These are phyloP conservation scores for Mrakia hoshinonis DNA, from an alignment of 768 basidiomycete genomes.

Conservation along the genomic window DNA sequence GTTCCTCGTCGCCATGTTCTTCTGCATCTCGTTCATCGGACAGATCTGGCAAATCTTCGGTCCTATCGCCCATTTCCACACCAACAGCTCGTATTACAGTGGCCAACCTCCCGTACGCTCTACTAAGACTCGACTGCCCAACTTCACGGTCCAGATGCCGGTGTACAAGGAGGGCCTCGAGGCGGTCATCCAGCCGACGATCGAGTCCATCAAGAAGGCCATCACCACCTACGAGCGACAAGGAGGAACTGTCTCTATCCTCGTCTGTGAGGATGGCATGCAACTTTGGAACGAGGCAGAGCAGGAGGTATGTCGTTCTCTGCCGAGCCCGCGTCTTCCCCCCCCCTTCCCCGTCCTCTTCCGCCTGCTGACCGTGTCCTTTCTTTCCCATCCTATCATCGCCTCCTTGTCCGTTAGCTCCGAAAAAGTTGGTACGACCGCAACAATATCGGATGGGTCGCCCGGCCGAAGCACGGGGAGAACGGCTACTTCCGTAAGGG, in stretches of 20 bases:
- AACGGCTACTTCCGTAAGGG: conserved; percentile 73
- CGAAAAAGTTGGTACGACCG: conserved; percentile 64
- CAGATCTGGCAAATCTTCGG: conserved; percentile 40
- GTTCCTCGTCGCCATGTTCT: conserved; percentile 56
- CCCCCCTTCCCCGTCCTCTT: too few species aligned
- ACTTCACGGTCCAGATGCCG: conserved; percentile 31
- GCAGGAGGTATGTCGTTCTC: too few species aligned
- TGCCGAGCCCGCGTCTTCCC: too few species aligned
- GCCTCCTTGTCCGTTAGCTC: too few species aligned
- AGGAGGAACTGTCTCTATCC: conserved; percentile 68
- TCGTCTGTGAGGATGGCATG: conserved; percentile 76
- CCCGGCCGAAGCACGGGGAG: conserved; percentile 62
- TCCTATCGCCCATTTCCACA: conserved; percentile 39
- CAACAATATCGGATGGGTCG: conserved; percentile 70
- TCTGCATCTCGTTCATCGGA: conserved; percentile 37
- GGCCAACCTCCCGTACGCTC: conserved; percentile 17
- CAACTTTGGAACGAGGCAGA: conserved; percentile 53
- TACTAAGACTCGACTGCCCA: conserved; percentile 18
- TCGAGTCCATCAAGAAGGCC: conserved; percentile 61
- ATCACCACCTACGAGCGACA: conserved; percentile 83
- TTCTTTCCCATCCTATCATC: too few species aligned
- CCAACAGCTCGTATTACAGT: conserved; percentile 39
- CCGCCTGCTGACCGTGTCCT: too few species aligned
- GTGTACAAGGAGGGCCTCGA: conserved; percentile 37
- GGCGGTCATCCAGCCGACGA: conserved; percentile 33